Conservation (phyloP, 495 filamentous ascomycete species). For the Tuber aestivum region DNA sequence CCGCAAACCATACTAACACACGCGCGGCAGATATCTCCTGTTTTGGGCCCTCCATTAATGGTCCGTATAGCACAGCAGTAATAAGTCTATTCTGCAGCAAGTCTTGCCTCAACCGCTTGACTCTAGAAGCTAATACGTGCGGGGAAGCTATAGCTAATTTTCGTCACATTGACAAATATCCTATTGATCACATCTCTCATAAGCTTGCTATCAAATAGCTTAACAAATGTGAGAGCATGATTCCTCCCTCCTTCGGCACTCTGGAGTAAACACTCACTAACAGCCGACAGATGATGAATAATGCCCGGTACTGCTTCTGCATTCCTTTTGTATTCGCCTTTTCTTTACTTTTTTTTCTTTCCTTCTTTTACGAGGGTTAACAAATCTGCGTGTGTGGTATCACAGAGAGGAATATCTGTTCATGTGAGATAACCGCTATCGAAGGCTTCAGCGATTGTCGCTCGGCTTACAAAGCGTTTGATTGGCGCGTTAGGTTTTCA, state of each 20-base stretch:
- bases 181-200: slow-evolving; percentile 87
- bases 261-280: background rate
- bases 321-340: background rate
- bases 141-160: slow-evolving; percentile 51
- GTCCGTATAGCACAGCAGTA: slow-evolving; percentile 39
- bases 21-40: slow-evolving; percentile 47
- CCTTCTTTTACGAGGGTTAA: background rate
- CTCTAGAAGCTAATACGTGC: slow-evolving; percentile 2
- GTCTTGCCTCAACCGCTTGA: background rate
- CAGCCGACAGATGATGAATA: slow-evolving; percentile 40
- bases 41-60: slow-evolving; percentile 64
- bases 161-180: slow-evolving; percentile 81
- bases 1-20: slow-evolving; percentile 29
- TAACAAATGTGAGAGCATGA: slow-evolving; percentile 64
- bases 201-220: slow-evolving; percentile 82
- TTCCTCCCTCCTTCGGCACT: background rate
- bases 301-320: slow-evolving; percentile 37
- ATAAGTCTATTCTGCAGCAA: background rate
- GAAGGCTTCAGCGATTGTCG: slow-evolving; percentile 17
- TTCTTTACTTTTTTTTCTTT: background rate
- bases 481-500: slow-evolving; percentile 69
- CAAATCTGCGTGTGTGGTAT: slow-evolving; percentile 9
- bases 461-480: slow-evolving; percentile 70
- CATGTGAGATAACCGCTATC: slow-evolving; percentile 48
- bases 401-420: slow-evolving; percentile 79